Percentiles rank a stretch among this genome's conserved stretches.
Conservation (phyloP, 129 eudicot genomes). For the Centaurea solstitialis region DNA sequence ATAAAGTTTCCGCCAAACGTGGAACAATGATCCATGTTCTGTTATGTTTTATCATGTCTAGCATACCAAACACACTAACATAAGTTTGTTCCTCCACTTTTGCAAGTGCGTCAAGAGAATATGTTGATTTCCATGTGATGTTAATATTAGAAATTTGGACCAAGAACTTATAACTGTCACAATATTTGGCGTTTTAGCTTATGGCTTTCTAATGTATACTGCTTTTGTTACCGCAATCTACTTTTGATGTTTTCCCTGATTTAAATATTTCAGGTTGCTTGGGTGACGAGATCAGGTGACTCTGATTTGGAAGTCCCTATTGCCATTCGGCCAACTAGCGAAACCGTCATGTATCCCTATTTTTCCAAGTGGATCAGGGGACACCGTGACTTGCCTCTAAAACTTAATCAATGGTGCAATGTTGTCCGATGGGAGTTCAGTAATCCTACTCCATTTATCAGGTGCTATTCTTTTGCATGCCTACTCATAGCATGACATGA, state of each 20-base stretch:
- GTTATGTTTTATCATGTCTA: too few species aligned
- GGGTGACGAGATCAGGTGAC: conserved; percentile 93
- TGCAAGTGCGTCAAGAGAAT: too few species aligned
- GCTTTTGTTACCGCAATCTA: background rate
- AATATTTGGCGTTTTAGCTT: background rate
- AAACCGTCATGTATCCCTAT: conserved; percentile 94
- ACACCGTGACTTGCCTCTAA: conserved; percentile 85
- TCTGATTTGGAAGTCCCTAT: conserved; percentile 82
- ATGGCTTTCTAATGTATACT: background rate
- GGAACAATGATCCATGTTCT: too few species aligned
- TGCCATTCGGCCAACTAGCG: conserved; percentile 95
- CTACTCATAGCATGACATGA: background rate
- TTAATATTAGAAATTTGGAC: background rate
- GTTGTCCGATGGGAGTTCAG: conserved; percentile 98
- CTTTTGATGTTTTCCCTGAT: background rate
- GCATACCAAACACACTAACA: too few species aligned
- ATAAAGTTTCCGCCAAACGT: too few species aligned
- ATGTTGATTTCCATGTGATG: background rate
- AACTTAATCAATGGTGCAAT: conserved; percentile 92
- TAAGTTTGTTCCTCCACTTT: too few species aligned
- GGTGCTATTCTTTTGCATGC: conserved; percentile 37
- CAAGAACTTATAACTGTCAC: background rate
- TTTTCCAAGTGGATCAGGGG: conserved; percentile 94
- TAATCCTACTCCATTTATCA: conserved; percentile 92
- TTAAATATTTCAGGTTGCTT: conserved; percentile 65